phyloP scores from a whole-genome alignment of 306 rosid genomes.

The Quercus glauca region DNA sequence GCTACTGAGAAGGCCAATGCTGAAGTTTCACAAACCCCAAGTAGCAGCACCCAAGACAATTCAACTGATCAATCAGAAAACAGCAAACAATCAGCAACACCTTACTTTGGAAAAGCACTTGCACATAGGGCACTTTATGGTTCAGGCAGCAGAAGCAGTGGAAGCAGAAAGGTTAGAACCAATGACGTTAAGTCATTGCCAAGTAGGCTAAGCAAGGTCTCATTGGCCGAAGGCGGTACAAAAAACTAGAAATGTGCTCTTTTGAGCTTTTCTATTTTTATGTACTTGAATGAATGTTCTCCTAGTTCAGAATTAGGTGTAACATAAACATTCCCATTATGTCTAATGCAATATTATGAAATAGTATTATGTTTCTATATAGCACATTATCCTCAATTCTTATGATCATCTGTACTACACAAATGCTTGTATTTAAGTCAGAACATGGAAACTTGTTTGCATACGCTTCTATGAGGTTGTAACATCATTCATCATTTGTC shows the following conservation, averaged over 20 bases:
- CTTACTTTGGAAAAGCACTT: constrained; percentile 45
- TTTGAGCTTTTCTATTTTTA: neutral
- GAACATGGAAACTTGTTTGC: no score
- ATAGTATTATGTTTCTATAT: neutral
- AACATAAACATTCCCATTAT: neutral
- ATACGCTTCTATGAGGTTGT: no score
- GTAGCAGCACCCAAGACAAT: neutral
- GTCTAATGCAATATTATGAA: neutral
- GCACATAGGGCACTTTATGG: constrained; percentile 52
- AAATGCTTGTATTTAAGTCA: no score
- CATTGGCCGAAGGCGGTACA: constrained; percentile 20
- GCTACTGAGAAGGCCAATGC: constrained; percentile 30
- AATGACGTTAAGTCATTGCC: constrained; percentile 32
- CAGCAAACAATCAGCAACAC: constrained; percentile 4
- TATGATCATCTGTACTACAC: no score
- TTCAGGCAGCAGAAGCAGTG: constrained; percentile 12
- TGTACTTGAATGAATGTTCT: neutral
- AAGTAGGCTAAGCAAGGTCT: constrained; percentile 70
- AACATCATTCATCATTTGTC: no score
- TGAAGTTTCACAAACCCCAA: constrained; percentile 18
- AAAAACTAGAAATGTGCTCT: neutral
- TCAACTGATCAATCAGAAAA: constrained; percentile 13
- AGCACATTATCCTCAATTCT: no score
- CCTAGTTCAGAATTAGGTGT: neutral
- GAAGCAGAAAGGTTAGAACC: constrained; percentile 32